phyloP scores from a whole-genome alignment of 371 early-diverging fungal genomes.

The Sporodiniella umbellata region DNA sequence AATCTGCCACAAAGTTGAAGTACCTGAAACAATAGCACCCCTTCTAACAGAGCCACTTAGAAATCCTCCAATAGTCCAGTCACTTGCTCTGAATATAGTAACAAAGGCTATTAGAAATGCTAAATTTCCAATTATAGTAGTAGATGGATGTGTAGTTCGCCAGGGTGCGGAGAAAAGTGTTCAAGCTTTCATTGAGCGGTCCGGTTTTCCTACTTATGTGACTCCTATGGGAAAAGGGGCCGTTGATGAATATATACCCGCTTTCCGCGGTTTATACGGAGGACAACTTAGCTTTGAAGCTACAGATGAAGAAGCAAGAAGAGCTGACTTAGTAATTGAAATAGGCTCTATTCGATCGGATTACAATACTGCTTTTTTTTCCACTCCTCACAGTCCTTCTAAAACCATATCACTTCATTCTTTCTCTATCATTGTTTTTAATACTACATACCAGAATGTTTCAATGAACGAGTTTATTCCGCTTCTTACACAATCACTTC shows the following conservation, averaged over 20 bases:
- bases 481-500: slow-evolving; percentile 24
- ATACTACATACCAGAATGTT: slow-evolving; percentile 36
- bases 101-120: slow-evolving; percentile 24
- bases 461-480: slow-evolving; percentile 37
- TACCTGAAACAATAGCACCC: slow-evolving; percentile 5
- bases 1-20: slow-evolving; percentile 23
- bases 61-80: slow-evolving; percentile 25
- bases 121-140: slow-evolving; percentile 37
- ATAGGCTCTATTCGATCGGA: slow-evolving; percentile 47
- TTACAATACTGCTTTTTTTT: slow-evolving; percentile 53
- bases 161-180: slow-evolving; percentile 24
- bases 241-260: slow-evolving; percentile 27
- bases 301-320: slow-evolving; percentile 28
- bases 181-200: slow-evolving; percentile 22
- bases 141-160: slow-evolving; percentile 45
- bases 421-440: slow-evolving; percentile 27
- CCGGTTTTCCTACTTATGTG: slow-evolving; percentile 37
- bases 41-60: slow-evolving; percentile 7
- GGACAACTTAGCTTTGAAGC: slow-evolving; percentile 28
- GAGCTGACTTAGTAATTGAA: slow-evolving; percentile 40
- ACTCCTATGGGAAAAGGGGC: slow-evolving; percentile 51
- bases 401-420: slow-evolving; percentile 41
- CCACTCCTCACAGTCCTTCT: slow-evolving; percentile 21
- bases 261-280: slow-evolving; percentile 42
- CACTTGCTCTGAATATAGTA: slow-evolving; percentile 23